A percentile compares a stretch with the other conserved stretches of the same genome.
Evolutionary conservation across 257 asterid genomes (phyloP).

Genomic region (Nicotiana benthamiana): DNA sequence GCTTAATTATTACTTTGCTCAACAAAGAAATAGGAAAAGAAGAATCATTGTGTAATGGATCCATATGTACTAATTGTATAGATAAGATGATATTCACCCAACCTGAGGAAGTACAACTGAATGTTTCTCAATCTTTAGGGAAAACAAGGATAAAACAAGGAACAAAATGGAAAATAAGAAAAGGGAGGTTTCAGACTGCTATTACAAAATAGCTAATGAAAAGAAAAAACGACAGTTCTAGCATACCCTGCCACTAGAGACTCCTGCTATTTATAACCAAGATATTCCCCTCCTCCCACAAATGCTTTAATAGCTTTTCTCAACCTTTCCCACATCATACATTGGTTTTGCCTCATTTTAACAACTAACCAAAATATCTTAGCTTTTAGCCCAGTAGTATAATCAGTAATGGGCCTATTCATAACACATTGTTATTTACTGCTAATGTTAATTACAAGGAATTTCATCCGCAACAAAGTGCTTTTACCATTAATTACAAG

Average conservation of each 20-base stretch:
- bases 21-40: not conserved
- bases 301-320: not conserved
- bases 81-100: too few relatives aligned
- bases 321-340: not conserved
- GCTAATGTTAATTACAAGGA: not conserved
- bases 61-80: not conserved
- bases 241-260: not conserved
- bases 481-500: not conserved
- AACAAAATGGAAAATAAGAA: too few relatives aligned
- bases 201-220: too few relatives aligned
- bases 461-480: not conserved
- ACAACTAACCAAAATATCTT: not conserved
- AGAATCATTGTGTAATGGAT: not conserved
- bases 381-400: not conserved
- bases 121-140: not conserved
- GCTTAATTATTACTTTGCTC: not conserved
- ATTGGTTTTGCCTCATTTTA: not conserved
- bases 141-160: too few relatives aligned
- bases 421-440: not conserved
- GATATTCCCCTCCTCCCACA: not conserved
- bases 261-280: not conserved
- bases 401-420: too few relatives aligned
- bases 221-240: not conserved
- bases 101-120: too few relatives aligned
- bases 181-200: too few relatives aligned